phyloP scores from a whole-genome alignment of 148 eudicot genomes.

The Persicaria maculosa region DNA sequence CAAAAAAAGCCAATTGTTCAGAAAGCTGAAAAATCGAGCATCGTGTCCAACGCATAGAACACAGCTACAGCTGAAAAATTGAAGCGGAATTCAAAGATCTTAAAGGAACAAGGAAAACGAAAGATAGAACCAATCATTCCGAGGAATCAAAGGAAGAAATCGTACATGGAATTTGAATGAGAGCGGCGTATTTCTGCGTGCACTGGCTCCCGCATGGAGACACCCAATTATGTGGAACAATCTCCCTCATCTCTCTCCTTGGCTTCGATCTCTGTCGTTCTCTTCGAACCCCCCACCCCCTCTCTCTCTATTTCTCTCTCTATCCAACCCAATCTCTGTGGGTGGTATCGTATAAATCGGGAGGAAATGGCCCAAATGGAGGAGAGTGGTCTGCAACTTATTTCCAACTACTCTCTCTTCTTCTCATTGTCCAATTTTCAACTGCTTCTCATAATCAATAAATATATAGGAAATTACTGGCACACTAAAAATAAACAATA shows the following conservation, averaged over 20 bases:
- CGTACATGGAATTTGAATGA: conserved; percentile 87
- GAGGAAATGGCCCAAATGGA: neutral
- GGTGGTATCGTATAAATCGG: neutral
- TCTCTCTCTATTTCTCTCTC: neutral
- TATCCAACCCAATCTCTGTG: neutral
- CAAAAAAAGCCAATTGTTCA: neutral
- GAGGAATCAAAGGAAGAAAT: neutral
- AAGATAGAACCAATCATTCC: neutral
- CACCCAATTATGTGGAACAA: conserved; percentile 76
- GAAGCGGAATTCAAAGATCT: neutral
- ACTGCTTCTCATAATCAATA: no score
- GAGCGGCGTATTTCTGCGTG: conserved; percentile 84
- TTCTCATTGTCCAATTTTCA: no score
- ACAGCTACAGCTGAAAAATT: neutral
- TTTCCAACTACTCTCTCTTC: neutral
- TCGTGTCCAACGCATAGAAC: conserved; percentile 9
- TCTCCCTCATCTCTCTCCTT: conserved; percentile 34
- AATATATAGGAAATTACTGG: no score
- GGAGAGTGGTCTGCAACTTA: conserved; percentile 3
- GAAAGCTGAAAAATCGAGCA: neutral
- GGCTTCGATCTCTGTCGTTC: neutral
- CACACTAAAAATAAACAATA: no score
- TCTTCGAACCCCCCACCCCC: neutral
- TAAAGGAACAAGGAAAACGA: neutral
- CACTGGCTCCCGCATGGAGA: conserved; percentile 86